Base-by-base conservation (phyloP, 2,329 filamentous ascomycete species). In the Huntiella abstrusa region DNA sequence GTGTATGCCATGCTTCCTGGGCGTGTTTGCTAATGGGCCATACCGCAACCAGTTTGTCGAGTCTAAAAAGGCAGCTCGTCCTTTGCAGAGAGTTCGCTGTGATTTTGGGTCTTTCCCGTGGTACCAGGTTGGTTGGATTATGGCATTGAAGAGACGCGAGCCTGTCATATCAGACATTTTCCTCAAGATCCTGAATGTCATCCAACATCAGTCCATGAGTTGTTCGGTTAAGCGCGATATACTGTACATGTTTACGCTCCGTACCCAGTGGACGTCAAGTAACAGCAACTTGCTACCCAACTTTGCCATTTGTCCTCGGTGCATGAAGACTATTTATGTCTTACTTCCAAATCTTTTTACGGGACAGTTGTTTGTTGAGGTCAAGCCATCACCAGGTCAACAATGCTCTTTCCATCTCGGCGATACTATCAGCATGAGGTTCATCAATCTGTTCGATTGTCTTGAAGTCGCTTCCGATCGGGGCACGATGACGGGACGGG, bases 81-180 rank as follows among this genome's bases (percentile, higher is more conserved):
- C 44, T 16, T 15, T 37, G 1, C 19, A 41, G 17, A 41, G 17
- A 3, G 68, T 83, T 5, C 67, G 71, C 40, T 96, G 88, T 62
- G 80, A 86, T 52, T 84, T 95, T 60, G 83, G 83, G 28, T 70
- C 75, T 10, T 70, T 68, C 0, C 74, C 80, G 1, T 95, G 86
- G 84, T 80, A 84, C 54, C 77, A 83, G 22, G 75, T 94, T 35
- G 86, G 86, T 1, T 93, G 82, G 75, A 68, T 87, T 3, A 68
- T 93, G 51, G 87, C 78, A 2, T 64, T 82, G 45, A 85, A 86
- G 59, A 74, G 83, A 53, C 63, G 74, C 10, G 66, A 73, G 13
- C 66, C 70, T 3, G 76, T 16, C 13, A 84, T 52, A 63, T 91
- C 36, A 71, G 73, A 10, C 62, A 92, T 4, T 67, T 95, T 80